Conservation (phyloP, 2,329 filamentous ascomycete genomes). For the Aspergillus sp. region DNA sequence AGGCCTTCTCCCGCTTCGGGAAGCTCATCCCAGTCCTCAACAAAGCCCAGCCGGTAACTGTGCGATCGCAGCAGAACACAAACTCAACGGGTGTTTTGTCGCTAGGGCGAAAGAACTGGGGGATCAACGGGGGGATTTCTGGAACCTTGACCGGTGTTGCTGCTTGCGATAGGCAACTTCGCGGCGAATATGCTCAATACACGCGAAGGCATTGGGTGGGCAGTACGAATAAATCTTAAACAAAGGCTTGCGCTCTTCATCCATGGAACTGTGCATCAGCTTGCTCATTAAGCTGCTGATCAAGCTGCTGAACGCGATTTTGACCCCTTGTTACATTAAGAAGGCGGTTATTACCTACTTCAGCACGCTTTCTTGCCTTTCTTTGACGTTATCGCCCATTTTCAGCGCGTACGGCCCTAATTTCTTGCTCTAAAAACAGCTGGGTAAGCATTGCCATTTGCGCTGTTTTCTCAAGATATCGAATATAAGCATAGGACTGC, state of each 20-base stretch:
- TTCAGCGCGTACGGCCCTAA: too few species aligned
- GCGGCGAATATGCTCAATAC: slow-evolving; percentile 14
- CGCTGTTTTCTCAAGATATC: too few species aligned
- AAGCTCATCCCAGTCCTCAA: slow-evolving; percentile 1
- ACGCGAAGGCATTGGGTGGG: slow-evolving; percentile 14
- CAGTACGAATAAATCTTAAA: slow-evolving; percentile 20
- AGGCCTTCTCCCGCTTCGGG: slow-evolving; percentile 8
- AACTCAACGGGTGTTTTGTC: slow-evolving; percentile 5
- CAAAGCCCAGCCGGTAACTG: slow-evolving; percentile 14
- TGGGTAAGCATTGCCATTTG: too few species aligned
- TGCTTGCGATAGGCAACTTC: slow-evolving; percentile 18
- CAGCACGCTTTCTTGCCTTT: too few species aligned
- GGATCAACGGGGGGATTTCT: slow-evolving; percentile 12
- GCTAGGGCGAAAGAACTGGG: slow-evolving; percentile 1
- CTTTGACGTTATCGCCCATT: too few species aligned
- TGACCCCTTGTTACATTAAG: too few species aligned
- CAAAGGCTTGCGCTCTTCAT: slow-evolving; percentile 12
- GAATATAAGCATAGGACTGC: too few species aligned
- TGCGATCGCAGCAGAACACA: slow-evolving; percentile 15
- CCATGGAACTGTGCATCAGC: slow-evolving; percentile 8
- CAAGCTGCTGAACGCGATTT: background rate
- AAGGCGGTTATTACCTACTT: too few species aligned
- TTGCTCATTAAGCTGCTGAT: slow-evolving; percentile 11
- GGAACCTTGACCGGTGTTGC: slow-evolving; percentile 7
- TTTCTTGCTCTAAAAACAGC: too few species aligned